Evolutionary conservation across 164 flowering plant genomes (phyloP), one percentile per base, ranked within the genome.

Genomic region (Annona squamosa): DNA sequence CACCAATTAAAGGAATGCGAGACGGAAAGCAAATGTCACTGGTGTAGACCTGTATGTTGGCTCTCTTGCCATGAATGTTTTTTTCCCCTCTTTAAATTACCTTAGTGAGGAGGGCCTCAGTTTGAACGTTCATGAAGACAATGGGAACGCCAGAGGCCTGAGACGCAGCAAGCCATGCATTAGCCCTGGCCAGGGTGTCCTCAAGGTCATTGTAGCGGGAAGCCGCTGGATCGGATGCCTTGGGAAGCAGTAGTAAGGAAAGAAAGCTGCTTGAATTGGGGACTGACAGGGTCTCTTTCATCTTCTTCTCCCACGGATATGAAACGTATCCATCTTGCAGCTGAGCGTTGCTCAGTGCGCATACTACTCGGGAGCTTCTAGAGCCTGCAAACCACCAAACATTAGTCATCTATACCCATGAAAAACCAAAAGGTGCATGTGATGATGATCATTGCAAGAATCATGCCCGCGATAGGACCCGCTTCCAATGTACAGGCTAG

Each of bases 101-200:
- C 97, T 92, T 94, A 63, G 99, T 94, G 48, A 94, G 97, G n/a
- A 94, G 85, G 63, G 99, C 87, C 76, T 94, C 99, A 0, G 97
- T 92, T 74, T 94, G 99, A 70, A 94, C 82, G 72, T 87, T 94
- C 87, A 88, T 86, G 80, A 92, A 90, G 42, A 85, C 89, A 41
- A 92, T 74, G 26, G 99, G 94, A 12, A 88, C 92, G 13, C 99
- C 99, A n/a, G 88, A 79, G 12, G 86, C 87, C 71, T 90, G 95
- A 79, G 95, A 82, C 1, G 97, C 87, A 71, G 69, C 80, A 17
- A 92, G 93, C 99, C 99, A 94, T 4, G 95, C 88, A 68, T 94
- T 87, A 37, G 95, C 93, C 73, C 99, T 80, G 3, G 99, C 90
- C 72, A 94, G 87, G 6, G 97, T 92, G 81, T 94, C 97, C 70